A percentile compares a stretch with the other conserved stretches of the same genome.
Conservation (phyloP, 140 eudicot genomes). For the Oenanthe javanica region DNA sequence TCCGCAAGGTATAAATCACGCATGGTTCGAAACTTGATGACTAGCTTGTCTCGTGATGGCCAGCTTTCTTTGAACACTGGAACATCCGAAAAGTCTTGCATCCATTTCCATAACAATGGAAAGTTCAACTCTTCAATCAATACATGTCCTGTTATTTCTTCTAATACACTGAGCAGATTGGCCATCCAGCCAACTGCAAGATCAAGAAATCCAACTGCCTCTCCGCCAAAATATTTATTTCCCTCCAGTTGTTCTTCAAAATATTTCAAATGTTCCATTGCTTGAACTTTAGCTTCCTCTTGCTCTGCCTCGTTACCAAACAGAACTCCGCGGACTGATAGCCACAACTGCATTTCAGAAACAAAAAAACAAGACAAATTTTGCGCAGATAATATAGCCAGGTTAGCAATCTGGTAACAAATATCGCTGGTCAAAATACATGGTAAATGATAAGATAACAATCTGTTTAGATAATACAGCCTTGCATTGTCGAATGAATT, state of each 20-base stretch:
- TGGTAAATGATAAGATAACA: not conserved
- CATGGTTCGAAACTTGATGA: conserved; percentile 28
- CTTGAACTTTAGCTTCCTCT: conserved; percentile 28
- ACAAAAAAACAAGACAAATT: not conserved
- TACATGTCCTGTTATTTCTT: conserved; percentile 26
- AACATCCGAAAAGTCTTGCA: conserved; percentile 21
- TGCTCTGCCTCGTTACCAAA: conserved; percentile 32
- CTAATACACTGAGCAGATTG: conserved; percentile 24
- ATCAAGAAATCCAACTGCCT: conserved; percentile 48
- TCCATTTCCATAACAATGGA: conserved; percentile 40
- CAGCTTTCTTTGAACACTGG: conserved; percentile 37
- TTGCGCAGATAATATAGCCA: not conserved
- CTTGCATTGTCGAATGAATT: not conserved
- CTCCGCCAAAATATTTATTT: conserved; percentile 57
- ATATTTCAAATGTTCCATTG: conserved; percentile 30
- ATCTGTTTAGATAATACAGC: not conserved
- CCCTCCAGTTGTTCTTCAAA: conserved; percentile 41
- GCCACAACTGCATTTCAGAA: conserved; percentile 26
- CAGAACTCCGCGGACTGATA: conserved; percentile 26
- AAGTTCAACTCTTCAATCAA: conserved; percentile 27
- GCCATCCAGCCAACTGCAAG: conserved; percentile 57
- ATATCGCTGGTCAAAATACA: not conserved
- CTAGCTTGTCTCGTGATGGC: conserved; percentile 34
- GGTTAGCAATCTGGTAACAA: no score
- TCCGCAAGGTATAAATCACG: conserved; percentile 16